Evolutionary conservation across 2,329 filamentous ascomycete species (phyloP).

Genomic region (Ophiostoma sp.): DNA sequence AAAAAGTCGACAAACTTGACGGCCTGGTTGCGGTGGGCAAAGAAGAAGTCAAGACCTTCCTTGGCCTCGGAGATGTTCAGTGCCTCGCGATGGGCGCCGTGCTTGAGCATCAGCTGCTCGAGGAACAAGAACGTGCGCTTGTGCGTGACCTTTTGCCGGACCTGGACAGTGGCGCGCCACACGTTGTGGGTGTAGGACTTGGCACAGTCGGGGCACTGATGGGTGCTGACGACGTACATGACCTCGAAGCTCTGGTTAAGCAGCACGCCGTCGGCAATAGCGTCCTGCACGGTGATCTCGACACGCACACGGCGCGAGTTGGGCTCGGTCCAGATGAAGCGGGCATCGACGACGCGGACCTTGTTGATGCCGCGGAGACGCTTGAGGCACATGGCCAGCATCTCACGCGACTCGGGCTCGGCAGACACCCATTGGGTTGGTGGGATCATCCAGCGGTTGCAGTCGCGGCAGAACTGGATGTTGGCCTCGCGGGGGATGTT

Average conservation of each 20-base stretch:
- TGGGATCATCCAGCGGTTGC: constrained; percentile 88
- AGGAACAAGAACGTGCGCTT: constrained; percentile 69
- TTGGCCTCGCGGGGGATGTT: constrained; percentile 89
- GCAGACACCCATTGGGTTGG: constrained; percentile 85
- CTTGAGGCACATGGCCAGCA: constrained; percentile 86
- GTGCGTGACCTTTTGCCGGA: constrained; percentile 94
- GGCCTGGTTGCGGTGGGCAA: constrained; percentile 82
- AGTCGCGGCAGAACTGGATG: constrained; percentile 89
- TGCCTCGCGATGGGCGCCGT: constrained; percentile 80
- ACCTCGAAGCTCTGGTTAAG: constrained; percentile 96
- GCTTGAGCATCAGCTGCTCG: constrained; percentile 94
- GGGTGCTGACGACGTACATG: constrained; percentile 82
- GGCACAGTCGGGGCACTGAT: constrained; percentile 91
- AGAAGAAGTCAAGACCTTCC: constrained; percentile 96
- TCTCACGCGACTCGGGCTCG: constrained; percentile 81
- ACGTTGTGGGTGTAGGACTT: constrained; percentile 83
- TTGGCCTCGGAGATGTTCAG: constrained; percentile 98
- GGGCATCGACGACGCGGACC: constrained; percentile 91
- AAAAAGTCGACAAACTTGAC: constrained; percentile 79
- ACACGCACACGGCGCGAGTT: constrained; percentile 91
- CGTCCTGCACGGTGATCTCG: constrained; percentile 87
- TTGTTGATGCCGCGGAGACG: constrained; percentile 84
- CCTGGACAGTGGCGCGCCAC: constrained; percentile 90
- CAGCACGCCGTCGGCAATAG: constrained; percentile 61
- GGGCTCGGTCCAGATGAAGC: constrained; percentile 97